These are phyloP conservation scores for Aureobasidium sp. DNA, from an alignment of 2,329 filamentous ascomycete genomes.

Conservation along the genomic window DNA sequence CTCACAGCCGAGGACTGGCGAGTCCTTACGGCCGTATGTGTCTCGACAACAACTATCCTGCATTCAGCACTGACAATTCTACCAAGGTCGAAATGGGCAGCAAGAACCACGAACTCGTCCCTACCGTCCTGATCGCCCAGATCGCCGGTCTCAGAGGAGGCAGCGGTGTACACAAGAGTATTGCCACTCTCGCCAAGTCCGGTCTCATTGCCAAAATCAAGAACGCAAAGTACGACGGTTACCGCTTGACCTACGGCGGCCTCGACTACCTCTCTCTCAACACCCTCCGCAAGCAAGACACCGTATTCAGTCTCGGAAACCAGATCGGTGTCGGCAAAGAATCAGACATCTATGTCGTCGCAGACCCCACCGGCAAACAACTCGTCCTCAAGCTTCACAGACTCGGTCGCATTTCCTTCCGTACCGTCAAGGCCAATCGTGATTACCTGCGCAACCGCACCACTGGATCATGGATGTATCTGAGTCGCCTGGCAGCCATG, in stretches of 20 bases:
- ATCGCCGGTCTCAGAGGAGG: slow-evolving; percentile 68
- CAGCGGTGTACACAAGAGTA: slow-evolving; percentile 72
- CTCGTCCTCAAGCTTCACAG: slow-evolving; percentile 91
- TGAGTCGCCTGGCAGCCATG: slow-evolving; percentile 82
- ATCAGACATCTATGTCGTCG: slow-evolving; percentile 92
- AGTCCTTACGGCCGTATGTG: slow-evolving; percentile 77
- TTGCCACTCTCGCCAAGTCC: slow-evolving; percentile 84
- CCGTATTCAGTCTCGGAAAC: slow-evolving; percentile 85
- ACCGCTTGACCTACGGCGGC: slow-evolving; percentile 91
- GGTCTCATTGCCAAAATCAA: slow-evolving; percentile 87
- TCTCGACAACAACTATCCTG: neutral
- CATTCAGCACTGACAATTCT: slow-evolving; percentile 14
- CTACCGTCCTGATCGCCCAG: slow-evolving; percentile 78
- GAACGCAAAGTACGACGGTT: slow-evolving; percentile 95
- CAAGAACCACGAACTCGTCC: slow-evolving; percentile 95
- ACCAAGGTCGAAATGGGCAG: slow-evolving; percentile 81
- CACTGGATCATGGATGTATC: slow-evolving; percentile 94
- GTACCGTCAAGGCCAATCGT: slow-evolving; percentile 89
- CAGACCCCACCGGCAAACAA: slow-evolving; percentile 67
- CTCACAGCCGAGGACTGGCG: slow-evolving; percentile 90
- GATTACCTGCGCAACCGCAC: slow-evolving; percentile 82
- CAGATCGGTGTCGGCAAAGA: slow-evolving; percentile 96
- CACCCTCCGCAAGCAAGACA: slow-evolving; percentile 69
- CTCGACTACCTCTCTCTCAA: slow-evolving; percentile 96
- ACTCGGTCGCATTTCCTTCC: slow-evolving; percentile 90